Evolutionary conservation across 352 stramenopile species (phyloP), one percentile per base, ranked within the genome.

Genomic region (Phytophthora aleatoria): DNA sequence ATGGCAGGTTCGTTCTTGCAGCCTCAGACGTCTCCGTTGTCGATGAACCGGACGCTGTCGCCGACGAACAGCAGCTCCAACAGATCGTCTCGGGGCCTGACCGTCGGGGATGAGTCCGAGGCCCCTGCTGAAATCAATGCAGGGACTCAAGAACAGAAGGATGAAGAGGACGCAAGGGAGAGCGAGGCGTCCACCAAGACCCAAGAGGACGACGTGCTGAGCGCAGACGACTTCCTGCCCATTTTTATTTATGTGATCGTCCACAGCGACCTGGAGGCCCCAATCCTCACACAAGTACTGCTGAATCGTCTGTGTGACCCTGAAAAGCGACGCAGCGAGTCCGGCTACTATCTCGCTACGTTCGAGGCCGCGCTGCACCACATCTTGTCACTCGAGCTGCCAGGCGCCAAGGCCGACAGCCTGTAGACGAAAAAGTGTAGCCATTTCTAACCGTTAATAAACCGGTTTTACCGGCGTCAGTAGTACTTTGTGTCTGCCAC

Each of bases 201-300:
- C 41, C 56, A 67, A 42, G 66, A 90, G 30, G 81, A 91, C 24
- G 82, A 92, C 52, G 81, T 92, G 51, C 73, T 95, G 38, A 94
- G 84, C 49, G 87, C 85, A 35, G 87, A 94, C 72, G 85, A 94
- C 67, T 93, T 95, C 59, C 62, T 95, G 67, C 85, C 85, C 44
- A 94, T 95, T 69, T 93, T 95, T 77, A 90, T 95, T 74, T 94
- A 94, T 74, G 85, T 95, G 63, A 90, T 95, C 64, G 85, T 95
- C 35, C 85, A 94, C 67, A 90, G 80, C 61, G 76, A 92, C 20
- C 67, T 95, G 33, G 71, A 79, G 41, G 66, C 85, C 28, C 87
- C 87, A 2, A 91, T 95, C 63, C 78, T 92, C 58, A 92, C 85
- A 15, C 82, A 94, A 64, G 81, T 92, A 50, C 74, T 94, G 59